Evolutionary conservation across 306 rosid species (phyloP), one percentile per base, ranked within the genome.

Genomic region (Quercus agrifolia): DNA sequence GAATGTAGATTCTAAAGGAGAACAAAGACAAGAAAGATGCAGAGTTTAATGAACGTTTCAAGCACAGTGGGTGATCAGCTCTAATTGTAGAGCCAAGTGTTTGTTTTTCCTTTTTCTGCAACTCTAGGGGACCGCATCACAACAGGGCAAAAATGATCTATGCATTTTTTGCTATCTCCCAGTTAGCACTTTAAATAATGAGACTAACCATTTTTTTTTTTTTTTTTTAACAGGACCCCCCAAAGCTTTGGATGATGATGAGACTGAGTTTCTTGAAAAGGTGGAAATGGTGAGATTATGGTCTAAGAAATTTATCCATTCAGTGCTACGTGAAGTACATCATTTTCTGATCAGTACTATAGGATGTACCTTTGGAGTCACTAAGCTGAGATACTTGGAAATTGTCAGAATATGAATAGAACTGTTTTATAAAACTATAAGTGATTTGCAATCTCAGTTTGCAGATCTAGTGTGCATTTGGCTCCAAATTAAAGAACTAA

Each of bases 211-310:
- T 21, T 21, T 21, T 21, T 21, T 21, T 21, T 21, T 33, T 15
- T 7, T 70, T 63, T 46, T 76, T 76, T 67, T 83, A 70, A 49
- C 83, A 94, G 97, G 99, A 78, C 99, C 99, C 11, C 98, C 99
- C 57, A 95, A 95, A 89, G 95, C 99, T 82, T 85, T 95, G 87
- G 99, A 95, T 2, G 97, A 92, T 25, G 99, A 95, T 5, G 99
- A 92, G 92, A 88, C 97, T 0, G 97, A 94, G 78, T 94, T 94
- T 83, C 97, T 95, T 77, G 98, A 95, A 15, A 90, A 77, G 19
- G 83, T 79, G 76, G 98, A 95, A 84, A 62, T 62, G 54, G 97
- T 94, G 70, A 78, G 86, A 56, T 72, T 75, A 71, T 78, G 57
- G 68, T 80, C 73, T 44, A 19, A 20, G 6, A 19, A 3, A 5